Evolutionary conservation across 2,329 filamentous ascomycete genomes (phyloP).

Genomic region (Magnaporthales sp.): DNA sequence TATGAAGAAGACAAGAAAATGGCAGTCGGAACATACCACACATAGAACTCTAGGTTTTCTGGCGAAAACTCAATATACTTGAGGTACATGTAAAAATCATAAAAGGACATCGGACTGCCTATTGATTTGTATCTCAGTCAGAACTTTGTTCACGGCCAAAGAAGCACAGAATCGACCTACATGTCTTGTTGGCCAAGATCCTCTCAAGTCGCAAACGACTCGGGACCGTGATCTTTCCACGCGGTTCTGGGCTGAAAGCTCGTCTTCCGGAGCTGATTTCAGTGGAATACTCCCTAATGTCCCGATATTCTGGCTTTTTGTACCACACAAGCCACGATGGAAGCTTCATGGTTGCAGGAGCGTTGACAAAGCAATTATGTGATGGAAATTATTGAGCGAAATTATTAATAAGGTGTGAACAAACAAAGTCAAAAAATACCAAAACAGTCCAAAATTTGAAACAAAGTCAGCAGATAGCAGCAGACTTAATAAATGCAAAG

Average conservation of each 20-base stretch:
- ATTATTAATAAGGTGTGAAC: not conserved
- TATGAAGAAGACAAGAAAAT: not conserved
- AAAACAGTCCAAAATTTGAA: not conserved
- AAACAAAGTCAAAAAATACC: not conserved
- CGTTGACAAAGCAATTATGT: not conserved
- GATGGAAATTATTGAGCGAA: not conserved
- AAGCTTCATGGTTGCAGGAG: slow-evolving; percentile 14
- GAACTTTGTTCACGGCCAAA: not conserved
- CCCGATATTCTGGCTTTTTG: slow-evolving; percentile 39
- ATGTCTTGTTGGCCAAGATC: slow-evolving; percentile 39
- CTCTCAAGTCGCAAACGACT: slow-evolving; percentile 30
- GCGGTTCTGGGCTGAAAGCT: slow-evolving; percentile 25
- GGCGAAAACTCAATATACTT: slow-evolving; percentile 39
- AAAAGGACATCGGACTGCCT: slow-evolving; percentile 39
- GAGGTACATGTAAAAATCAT: slow-evolving; percentile 42
- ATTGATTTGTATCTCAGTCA: not conserved
- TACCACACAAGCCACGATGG: slow-evolving; percentile 35
- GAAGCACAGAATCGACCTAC: slow-evolving; percentile 15
- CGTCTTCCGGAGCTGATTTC: slow-evolving; percentile 25
- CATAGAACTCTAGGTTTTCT: slow-evolving; percentile 40
- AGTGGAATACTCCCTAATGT: slow-evolving; percentile 34
- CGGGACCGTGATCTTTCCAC: slow-evolving; percentile 27
- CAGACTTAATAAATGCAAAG: not conserved
- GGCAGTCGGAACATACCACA: slow-evolving; percentile 26
- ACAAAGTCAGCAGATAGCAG: not conserved